Base-by-base conservation (phyloP, 768 basidiomycete genomes). In the Neoboletus subvelutipes region DNA sequence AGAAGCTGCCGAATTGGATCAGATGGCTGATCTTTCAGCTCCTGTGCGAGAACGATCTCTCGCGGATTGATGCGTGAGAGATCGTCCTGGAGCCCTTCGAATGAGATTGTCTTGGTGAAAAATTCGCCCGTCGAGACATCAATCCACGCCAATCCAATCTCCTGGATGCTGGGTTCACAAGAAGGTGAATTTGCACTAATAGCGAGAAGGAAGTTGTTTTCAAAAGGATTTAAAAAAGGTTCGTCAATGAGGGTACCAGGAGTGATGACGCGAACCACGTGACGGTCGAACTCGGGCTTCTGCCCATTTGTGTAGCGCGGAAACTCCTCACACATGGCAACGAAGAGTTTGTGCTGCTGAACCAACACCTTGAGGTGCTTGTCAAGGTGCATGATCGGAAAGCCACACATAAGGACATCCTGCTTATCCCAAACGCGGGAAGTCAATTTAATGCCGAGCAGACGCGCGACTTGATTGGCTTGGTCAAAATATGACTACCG, bases 61-160 rank as follows among this genome's bases (percentile, higher is more conserved):
- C 82, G 83, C 6, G 95, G 95, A 33, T 74, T 75, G 43, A 97
- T 88, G 22, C 93, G 83, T 9, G 85, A 85, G 26, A 98, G 76
- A 59, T 96, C 90, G 65, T 97, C 93, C 52, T 84, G 83, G 31
- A 98, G 72, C 40, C 69, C 75, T 24, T 83, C 82, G 17, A 78
- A 47, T 3, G 76, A 71, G 12, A 83, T 78, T 7, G 72, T 69
- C 61, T 90, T 90, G 12, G 90, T 87, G 71, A 90, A 94, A 71
- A 96, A 92, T 67, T 96, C 94, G 57, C 93, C 92, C 0, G 94
- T 97, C 15, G 95, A 94, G 18, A 97, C 83, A 67, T 98, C 95
- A 26, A 92, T 93, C 88, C 94, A 98, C 7, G 94, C 94, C 40
- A 98, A 75, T 2, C 92, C 92, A n/a, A 84, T 56, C 9, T 68